phyloP scores from a whole-genome alignment of 768 basidiomycete genomes.

The Exsudoporus frostii region DNA sequence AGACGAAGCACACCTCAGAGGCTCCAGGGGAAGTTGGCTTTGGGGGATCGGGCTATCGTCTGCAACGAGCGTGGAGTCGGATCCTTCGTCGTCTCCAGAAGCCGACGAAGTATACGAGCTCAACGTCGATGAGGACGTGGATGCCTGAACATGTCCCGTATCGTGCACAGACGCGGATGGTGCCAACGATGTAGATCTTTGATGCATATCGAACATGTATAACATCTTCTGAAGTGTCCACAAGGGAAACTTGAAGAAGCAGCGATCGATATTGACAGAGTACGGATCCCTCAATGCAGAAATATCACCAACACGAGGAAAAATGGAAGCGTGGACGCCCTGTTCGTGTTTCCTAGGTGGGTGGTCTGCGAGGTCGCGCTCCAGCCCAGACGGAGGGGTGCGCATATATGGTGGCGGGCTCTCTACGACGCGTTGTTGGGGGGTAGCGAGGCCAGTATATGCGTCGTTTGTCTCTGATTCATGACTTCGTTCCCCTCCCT shows the following conservation, averaged over 20 bases:
- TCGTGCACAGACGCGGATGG: slow-evolving; percentile 13
- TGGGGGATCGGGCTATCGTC: slow-evolving; percentile 32
- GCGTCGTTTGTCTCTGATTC: slow-evolving; percentile 15
- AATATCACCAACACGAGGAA: slow-evolving; percentile 67
- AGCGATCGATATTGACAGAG: slow-evolving; percentile 54
- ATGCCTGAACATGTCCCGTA: slow-evolving; percentile 4
- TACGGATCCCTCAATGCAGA: slow-evolving; percentile 56
- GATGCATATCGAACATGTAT: slow-evolving; percentile 60
- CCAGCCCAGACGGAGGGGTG: slow-evolving; percentile 29
- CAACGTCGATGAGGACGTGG: slow-evolving; percentile 19
- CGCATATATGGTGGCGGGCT: slow-evolving; percentile 18
- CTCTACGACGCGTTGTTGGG: neutral
- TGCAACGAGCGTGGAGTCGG: slow-evolving; percentile 57
- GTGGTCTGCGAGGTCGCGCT: slow-evolving; percentile 23
- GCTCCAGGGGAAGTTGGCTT: neutral
- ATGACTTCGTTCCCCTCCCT: neutral
- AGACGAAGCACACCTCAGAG: slow-evolving; percentile 9
- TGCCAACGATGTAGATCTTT: slow-evolving; percentile 10
- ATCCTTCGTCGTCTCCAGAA: slow-evolving; percentile 36
- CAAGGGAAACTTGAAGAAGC: slow-evolving; percentile 51
- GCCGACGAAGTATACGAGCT: slow-evolving; percentile 18
- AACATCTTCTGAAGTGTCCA: slow-evolving; percentile 68
- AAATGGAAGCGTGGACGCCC: slow-evolving; percentile 29
- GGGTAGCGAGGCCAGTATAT: slow-evolving; percentile 24
- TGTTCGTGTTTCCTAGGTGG: slow-evolving; percentile 7